Base-by-base conservation (phyloP, 352 stramenopile genomes). In the Aphanomyces astaci region DNA sequence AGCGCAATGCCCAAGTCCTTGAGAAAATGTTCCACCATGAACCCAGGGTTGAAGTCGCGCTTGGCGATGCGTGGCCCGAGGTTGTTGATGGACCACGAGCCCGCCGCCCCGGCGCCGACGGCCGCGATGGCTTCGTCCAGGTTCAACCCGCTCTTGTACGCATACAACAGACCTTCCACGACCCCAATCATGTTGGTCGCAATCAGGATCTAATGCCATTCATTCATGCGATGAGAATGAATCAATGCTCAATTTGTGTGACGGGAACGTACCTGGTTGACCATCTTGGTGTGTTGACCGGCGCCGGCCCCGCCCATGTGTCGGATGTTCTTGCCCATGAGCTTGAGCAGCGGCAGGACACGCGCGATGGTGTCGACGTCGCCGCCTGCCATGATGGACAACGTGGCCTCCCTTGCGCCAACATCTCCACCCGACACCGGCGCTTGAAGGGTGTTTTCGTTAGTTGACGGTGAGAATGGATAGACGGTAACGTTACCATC, bases 1-100 rank as follows among this genome's bases (percentile, higher is more conserved):
- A 95, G 65, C 43, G 88, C 88, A 49, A 96, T 96, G 19, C 87
- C 86, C 82, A 96, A 91, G 65, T 96, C 88, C 56, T 96, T 96
- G 33, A 96, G 55, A 33, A 95, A 96, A 74, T 96, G 87, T 49
- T 96, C 87, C n/a, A 96, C 87, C 45, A 96, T 92, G 72, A 96
- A 96, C 3, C 88, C 88, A 46, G 88, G 87, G 32, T 95, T 80
- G 52, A 96, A 96, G 63, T 96, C 78, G 28, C 88, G 81, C 70
- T 94, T 94, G 24, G 81, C 81, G 53, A 96, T 96, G 19, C 87
- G 86, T 2, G 89, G 88, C 0, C 89, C 88, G 76, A 96, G 82
- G 70, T 96, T 95, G 68, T 81, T 92, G 59, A 97, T 92, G 25
- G 84, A 95, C 84, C 86, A 97, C 9, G 84, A 95, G 17, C 87